Base-by-base conservation (phyloP, 2,329 filamentous ascomycete genomes). In the Coccinonectria pachysandricola region DNA sequence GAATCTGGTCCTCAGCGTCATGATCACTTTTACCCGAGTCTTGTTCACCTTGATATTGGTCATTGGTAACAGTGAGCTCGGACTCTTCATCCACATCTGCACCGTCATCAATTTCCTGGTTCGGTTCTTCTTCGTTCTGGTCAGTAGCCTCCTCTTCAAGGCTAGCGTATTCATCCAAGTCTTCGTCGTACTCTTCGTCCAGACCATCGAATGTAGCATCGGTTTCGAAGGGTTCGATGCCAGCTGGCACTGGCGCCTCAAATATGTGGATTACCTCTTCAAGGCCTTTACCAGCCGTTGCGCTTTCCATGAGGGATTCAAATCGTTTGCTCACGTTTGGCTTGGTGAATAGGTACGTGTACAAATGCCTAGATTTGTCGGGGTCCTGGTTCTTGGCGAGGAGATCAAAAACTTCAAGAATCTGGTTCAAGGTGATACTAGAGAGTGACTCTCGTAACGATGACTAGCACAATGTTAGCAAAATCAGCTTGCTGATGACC, bases 361-460 rank as follows among this genome's bases (percentile, higher is more conserved):
- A 62, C n/a, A 63, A 37, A 1, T 49, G 48, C 10, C 56, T 52
- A 8, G 48, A 46, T 15, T 43, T 44, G 14, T 60, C 50, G 8
- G 56, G 52, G 23, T 62, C 54, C 34, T 62, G 56, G 22, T 63
- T 63, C 28, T 59, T 61, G 9, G 59, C 50, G 2, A 63, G 43
- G 19, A 60, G 42, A 12, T 61, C 56, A 28, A 61, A 59, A 3
- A 63, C 48, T 28, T 60, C 56, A 13, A 60, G 37, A n/a, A 63
- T 46, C 27, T 62, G 54, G 19, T 49, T 53, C 21, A 63, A 32
- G 1, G 55, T 61, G n/a, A 57, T 45, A 11, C 45, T 51, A 5
- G 48, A 43, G 19, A 60, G 42, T 3, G 49, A 33, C 17, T 56
- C 51, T 9, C 38, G 43, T n/a, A 48, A 41, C 6, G 45, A 52